Evolutionary conservation across 2,329 filamentous ascomycete species (phyloP).

Genomic region (Ophiostoma sp.): DNA sequence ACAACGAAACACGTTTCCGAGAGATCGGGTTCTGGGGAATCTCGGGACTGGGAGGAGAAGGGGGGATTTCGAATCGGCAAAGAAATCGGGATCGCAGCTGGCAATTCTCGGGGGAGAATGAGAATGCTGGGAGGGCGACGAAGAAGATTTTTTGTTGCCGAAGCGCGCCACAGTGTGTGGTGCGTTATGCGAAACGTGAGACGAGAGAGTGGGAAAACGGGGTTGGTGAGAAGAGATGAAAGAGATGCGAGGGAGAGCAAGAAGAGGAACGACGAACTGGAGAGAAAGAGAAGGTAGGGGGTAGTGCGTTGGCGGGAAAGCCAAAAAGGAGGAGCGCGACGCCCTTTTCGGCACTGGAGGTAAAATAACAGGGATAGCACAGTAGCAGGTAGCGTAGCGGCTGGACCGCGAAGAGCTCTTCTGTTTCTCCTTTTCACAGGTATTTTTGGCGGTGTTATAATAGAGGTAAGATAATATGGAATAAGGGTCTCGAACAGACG

Average conservation of each 20-base stretch:
- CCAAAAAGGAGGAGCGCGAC: slow-evolving; percentile 21
- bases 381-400: not conserved
- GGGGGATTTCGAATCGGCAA: slow-evolving; percentile 2
- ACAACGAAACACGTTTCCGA: not conserved
- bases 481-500: not conserved
- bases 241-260: slow-evolving; percentile 17
- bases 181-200: slow-evolving; percentile 24
- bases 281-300: slow-evolving; percentile 14
- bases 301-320: slow-evolving; percentile 10
- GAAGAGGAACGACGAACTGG: not conserved
- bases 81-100: slow-evolving; percentile 3
- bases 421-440: slow-evolving; percentile 4
- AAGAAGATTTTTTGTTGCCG: slow-evolving; percentile 15
- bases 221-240: slow-evolving; percentile 15
- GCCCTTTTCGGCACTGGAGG: slow-evolving; percentile 12
- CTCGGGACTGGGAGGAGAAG: not conserved
- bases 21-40: not conserved
- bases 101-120: not conserved
- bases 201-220: slow-evolving; percentile 17
- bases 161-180: slow-evolving; percentile 23
- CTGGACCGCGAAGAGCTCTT: slow-evolving; percentile 8
- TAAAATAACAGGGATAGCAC: slow-evolving; percentile 12
- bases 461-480: not conserved
- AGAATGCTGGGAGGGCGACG: slow-evolving; percentile 18
- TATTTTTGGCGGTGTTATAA: not conserved